Evolutionary conservation across 2,329 filamentous ascomycete genomes (phyloP).

Genomic region (Trichoderma atrobrunneum): DNA sequence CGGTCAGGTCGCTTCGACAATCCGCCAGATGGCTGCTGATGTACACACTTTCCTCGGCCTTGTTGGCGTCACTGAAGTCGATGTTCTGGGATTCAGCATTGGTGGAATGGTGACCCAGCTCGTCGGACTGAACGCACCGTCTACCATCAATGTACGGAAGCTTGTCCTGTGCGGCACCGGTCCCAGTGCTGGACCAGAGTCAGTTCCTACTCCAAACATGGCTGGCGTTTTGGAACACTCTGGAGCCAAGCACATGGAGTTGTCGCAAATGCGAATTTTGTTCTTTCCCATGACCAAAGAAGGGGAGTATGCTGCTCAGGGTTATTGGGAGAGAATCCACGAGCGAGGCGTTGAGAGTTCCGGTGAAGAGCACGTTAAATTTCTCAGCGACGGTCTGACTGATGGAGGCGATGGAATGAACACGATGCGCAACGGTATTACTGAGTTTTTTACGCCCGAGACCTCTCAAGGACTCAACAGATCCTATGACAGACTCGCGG

Average conservation of each 20-base stretch:
- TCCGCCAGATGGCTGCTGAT: background rate
- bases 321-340: background rate
- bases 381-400: background rate
- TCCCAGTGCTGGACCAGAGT: background rate
- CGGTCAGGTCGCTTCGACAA: background rate
- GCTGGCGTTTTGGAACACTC: background rate
- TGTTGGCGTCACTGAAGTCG: background rate
- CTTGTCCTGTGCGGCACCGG: background rate
- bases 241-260: background rate
- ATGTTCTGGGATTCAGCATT: background rate
- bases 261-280: background rate
- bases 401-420: background rate
- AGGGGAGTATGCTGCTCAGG: background rate
- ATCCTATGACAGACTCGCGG: background rate
- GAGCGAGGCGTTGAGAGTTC: background rate
- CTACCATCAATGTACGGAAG: background rate
- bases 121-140: background rate
- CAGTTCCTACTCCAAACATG: background rate
- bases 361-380: background rate
- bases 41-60: background rate
- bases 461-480: background rate
- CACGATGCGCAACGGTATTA: background rate
- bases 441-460: background rate
- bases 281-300: background rate
- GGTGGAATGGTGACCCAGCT: background rate